A percentile compares a stretch with the other conserved stretches of the same genome.
phyloP scores from a whole-genome alignment of 2,329 filamentous ascomycete genomes.

The Claviceps paspali region DNA sequence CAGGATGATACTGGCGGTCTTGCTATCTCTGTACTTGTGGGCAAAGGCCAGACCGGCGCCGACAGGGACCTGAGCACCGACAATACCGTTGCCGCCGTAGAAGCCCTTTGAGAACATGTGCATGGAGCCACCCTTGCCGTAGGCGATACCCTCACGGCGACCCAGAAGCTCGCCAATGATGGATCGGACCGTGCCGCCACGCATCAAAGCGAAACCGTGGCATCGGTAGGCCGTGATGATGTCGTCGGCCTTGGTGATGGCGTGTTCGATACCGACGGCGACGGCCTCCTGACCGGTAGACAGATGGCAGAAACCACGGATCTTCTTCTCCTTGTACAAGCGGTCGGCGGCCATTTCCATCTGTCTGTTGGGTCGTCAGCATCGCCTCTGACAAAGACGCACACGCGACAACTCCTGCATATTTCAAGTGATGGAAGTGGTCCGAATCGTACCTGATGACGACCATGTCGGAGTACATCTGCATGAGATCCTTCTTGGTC shows the following conservation, averaged over 20 bases:
- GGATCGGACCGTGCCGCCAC: constrained; percentile 74
- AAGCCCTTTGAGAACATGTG: constrained; percentile 99
- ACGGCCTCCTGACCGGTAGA: constrained; percentile 97
- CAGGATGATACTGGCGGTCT: constrained; percentile 74
- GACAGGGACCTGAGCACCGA: constrained; percentile 94
- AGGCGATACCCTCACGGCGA: constrained; percentile 88
- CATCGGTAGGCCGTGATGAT: constrained; percentile 97
- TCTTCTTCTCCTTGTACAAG: constrained; percentile 99
- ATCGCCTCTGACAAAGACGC: no score
- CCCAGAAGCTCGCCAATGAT: constrained; percentile 95
- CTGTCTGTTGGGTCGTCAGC: constrained; percentile 46
- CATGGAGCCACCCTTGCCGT: constrained; percentile 99
- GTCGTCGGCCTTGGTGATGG: constrained; percentile 80
- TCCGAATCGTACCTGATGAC: constrained; percentile 55
- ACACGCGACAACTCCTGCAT: no score
- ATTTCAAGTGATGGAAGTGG: no score
- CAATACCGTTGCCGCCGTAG: constrained; percentile 98
- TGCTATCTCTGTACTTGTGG: constrained; percentile 80
- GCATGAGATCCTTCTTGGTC: constrained; percentile 95
- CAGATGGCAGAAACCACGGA: constrained; percentile 97
- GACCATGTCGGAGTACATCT: constrained; percentile 99
- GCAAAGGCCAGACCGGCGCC: constrained; percentile 94
- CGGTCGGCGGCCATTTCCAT: constrained; percentile 99
- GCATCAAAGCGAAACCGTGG: constrained; percentile 97
- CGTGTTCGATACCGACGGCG: constrained; percentile 91